A percentile compares a stretch with the other conserved stretches of the same genome.
Evolutionary conservation across 2,329 filamentous ascomycete species (phyloP).

Genomic region (Seiridium cupressi): DNA sequence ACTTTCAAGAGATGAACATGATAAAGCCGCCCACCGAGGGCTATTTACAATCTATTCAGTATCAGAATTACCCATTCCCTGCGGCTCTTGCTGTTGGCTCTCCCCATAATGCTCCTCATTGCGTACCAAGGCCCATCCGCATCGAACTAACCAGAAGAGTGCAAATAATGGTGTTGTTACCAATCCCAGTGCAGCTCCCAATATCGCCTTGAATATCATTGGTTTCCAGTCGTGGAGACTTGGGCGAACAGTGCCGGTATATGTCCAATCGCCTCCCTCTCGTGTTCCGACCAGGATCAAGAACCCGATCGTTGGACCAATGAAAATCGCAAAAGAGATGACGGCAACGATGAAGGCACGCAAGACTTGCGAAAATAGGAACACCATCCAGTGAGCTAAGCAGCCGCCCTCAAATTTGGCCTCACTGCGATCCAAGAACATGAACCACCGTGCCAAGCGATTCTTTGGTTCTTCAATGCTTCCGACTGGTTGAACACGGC

Average conservation of each 20-base stretch:
- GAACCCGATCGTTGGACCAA: constrained; percentile 41
- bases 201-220: constrained; percentile 47
- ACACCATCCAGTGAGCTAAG: constrained; percentile 28
- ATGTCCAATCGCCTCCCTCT: constrained; percentile 42
- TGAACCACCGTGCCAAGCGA: constrained; percentile 38
- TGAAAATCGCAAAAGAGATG: constrained; percentile 39
- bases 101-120: constrained; percentile 20
- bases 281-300: constrained; percentile 35
- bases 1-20: no score
- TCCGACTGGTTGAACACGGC: constrained; percentile 45
- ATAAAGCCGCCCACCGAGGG: no score
- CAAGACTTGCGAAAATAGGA: constrained; percentile 32
- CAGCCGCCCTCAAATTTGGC: constrained; percentile 24
- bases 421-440: constrained; percentile 35
- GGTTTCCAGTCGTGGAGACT: constrained; percentile 38
- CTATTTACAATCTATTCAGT: no score
- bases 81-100: no score
- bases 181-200: constrained; percentile 44
- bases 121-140: constrained; percentile 40
- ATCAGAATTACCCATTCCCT: no score
- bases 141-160: constrained; percentile 48
- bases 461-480: constrained; percentile 35
- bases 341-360: constrained; percentile 35
- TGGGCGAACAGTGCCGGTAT: constrained; percentile 18
- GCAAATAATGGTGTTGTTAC: constrained; percentile 47